These are phyloP conservation scores for Nepenthes gracilis DNA, from an alignment of 148 eudicot species.

Conservation along the genomic window DNA sequence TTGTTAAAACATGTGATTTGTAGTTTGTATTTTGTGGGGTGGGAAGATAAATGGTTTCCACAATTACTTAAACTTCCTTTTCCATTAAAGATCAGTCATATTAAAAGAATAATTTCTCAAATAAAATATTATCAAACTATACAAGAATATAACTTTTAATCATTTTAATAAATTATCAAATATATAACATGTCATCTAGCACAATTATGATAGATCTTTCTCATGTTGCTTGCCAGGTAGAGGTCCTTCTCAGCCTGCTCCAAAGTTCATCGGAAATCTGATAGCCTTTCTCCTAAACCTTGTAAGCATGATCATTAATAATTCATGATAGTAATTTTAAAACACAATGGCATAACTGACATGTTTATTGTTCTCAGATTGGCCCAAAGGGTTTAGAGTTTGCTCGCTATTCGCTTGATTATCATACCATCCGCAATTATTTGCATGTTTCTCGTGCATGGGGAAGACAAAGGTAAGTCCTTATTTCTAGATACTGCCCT, in stretches of 20 bases:
- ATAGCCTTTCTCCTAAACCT: slow-evolving; percentile 73
- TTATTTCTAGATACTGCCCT: not conserved
- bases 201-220: no score
- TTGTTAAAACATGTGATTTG: no score
- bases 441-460: slow-evolving; percentile 69
- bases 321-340: not conserved
- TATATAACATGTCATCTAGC: no score
- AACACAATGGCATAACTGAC: slow-evolving; percentile 4
- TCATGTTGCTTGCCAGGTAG: slow-evolving; percentile 34
- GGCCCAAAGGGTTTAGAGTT: slow-evolving; percentile 98
- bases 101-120: no score
- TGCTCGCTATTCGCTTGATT: slow-evolving; percentile 92
- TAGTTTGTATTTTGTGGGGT: no score
- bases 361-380: slow-evolving; percentile 34
- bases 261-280: slow-evolving; percentile 76
- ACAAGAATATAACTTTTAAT: no score
- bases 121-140: no score
- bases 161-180: no score
- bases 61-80: no score
- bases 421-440: slow-evolving; percentile 95
- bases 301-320: slow-evolving; percentile 23
- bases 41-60: no score
- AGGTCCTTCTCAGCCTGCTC: slow-evolving; percentile 92
- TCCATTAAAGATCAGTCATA: no score
- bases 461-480: slow-evolving; percentile 67